Base-by-base conservation (phyloP, 2,329 filamentous ascomycete genomes). In the Neofusicoccum ribis region DNA sequence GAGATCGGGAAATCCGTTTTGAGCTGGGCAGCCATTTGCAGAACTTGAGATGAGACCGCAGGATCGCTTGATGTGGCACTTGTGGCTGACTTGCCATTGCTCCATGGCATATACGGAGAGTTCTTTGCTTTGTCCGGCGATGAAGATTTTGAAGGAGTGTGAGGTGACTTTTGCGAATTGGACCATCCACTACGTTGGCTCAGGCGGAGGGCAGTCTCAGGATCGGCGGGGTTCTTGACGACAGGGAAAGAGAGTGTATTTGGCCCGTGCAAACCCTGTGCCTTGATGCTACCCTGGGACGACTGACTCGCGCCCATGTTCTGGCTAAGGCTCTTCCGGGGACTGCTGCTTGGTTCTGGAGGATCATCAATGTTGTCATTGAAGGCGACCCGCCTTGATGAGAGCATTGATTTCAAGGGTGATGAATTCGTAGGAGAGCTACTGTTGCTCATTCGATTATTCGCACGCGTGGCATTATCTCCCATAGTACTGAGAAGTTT, bases 181-280 rank as follows among this genome's bases (percentile, higher is more conserved):
- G 87, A 86, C 41, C 84, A 84, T 60, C 76, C 79, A 63, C 83
- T 86, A 1, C 56, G 46, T 74, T 94, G 91, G 71, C 89, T 92
- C 36, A 92, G 79, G 50, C 88, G 86, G 51, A 87, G 70, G 34
- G 83, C 80, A 0, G 89, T 91, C 66, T 82, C 83, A 5, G 86
- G 84, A 70, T 91, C 87, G 69, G 88, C 84, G 0, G 89, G 85
- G 69, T 94, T 87, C 77, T 96, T 96, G 23, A 94, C 91, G 12
- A 93, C 85, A 1, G 89, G 85, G 71, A 92, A 96, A 34, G 83
- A 84, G 31, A 92, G 79, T 23, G 81, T 83, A 3, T 67, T 82
- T 72, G 68, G 78, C 74, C 69, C 78, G 68, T 75, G 70, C 23
- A 65, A 62, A 6, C 73, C 73, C 56, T 74, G 77, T 17, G 77